phyloP scores from a whole-genome alignment of 257 asterid species.

The Solanum corneliomulleri region DNA sequence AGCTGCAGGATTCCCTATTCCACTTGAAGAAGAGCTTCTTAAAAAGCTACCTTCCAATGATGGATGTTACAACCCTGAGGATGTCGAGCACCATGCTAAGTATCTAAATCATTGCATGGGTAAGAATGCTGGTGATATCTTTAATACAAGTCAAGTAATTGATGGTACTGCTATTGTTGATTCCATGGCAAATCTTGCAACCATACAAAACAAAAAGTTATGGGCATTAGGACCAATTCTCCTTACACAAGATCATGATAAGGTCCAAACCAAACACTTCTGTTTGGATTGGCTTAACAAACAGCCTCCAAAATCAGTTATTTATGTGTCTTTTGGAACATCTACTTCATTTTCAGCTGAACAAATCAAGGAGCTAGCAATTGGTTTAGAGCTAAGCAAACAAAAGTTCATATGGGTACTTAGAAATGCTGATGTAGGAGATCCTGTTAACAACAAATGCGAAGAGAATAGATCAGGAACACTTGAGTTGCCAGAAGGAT shows the following conservation, averaged over 20 bases:
- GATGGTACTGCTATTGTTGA: neutral
- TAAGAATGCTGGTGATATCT: slow-evolving; percentile 22
- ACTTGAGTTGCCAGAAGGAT: slow-evolving; percentile 3
- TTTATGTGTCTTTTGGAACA: slow-evolving; percentile 37
- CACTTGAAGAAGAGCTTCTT: neutral
- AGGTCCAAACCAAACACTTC: neutral
- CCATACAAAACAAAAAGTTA: neutral
- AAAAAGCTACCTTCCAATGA: slow-evolving; percentile 10
- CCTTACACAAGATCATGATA: neutral
- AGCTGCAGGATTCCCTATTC: slow-evolving; percentile 16
- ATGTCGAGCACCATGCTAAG: neutral
- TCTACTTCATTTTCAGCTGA: slow-evolving; percentile 14
- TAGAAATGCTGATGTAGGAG: neutral
- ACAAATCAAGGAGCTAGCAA: slow-evolving; percentile 22
- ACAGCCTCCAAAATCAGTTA: slow-evolving; percentile 20
- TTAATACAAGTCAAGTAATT: slow-evolving; percentile 5
- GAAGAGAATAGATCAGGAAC: neutral
- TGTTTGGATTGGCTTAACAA: slow-evolving; percentile 46
- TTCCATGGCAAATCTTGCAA: neutral
- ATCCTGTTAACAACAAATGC: neutral
- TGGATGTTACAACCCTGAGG: neutral
- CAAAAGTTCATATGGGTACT: slow-evolving; percentile 7
- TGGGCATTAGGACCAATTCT: slow-evolving; percentile 49
- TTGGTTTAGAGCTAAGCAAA: slow-evolving; percentile 28
- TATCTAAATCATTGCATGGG: neutral